These are phyloP conservation scores for Lathyrus oleraceus DNA, from an alignment of 306 rosid species.

Conservation along the genomic window DNA sequence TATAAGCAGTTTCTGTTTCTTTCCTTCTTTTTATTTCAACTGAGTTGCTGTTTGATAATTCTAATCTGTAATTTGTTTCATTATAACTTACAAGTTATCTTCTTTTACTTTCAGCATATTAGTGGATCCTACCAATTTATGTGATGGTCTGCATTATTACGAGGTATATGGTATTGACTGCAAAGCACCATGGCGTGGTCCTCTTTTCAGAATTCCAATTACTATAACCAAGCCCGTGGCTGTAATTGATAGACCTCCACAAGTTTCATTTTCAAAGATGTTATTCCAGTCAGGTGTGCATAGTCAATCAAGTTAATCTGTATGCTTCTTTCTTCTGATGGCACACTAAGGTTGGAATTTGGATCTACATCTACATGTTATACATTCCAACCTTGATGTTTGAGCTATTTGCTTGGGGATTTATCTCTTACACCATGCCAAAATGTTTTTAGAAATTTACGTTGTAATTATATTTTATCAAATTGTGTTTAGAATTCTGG, in stretches of 20 bases:
- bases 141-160: conserved; percentile 85
- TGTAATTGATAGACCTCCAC: conserved; percentile 65
- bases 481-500: conserved; percentile 19
- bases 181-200: conserved; percentile 98
- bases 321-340: conserved; percentile 36
- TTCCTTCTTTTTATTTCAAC: conserved; percentile 27
- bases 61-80: conserved; percentile 26
- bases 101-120: conserved; percentile 62
- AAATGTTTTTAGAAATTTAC: conserved; percentile 19
- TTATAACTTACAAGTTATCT: conserved; percentile 29
- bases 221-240: conserved; percentile 81
- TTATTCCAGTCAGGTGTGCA: conserved; percentile 73
- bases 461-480: conserved; percentile 26
- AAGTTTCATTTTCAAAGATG: conserved; percentile 66
- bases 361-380: conserved; percentile 17
- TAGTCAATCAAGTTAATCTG: conserved; percentile 32
- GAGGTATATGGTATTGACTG: conserved; percentile 88
- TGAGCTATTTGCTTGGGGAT: conserved; percentile 20
- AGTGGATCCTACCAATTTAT: conserved; percentile 79
- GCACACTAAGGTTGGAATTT: conserved; percentile 20
- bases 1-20: not conserved
- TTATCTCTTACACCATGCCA: conserved; percentile 24
- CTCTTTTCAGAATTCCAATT: conserved; percentile 89
- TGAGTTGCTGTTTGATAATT: conserved; percentile 6
- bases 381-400: conserved; percentile 17